Evolutionary conservation across 2,329 filamentous ascomycete species (phyloP).

Genomic region (Fusarium sp.): DNA sequence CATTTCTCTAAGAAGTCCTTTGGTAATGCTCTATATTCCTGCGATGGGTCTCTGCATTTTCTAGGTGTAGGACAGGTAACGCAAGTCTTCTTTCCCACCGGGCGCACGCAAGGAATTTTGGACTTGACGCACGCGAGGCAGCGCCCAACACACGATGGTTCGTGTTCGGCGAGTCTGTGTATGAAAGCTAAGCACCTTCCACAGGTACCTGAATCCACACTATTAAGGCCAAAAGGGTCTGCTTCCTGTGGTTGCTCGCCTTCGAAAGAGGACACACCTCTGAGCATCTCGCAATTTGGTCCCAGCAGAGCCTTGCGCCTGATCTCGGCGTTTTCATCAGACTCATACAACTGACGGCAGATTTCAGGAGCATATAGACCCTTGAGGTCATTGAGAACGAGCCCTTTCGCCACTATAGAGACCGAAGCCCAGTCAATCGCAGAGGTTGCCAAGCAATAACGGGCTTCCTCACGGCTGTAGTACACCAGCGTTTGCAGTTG

Average conservation of each 20-base stretch:
- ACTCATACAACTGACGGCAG: neutral
- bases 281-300: neutral
- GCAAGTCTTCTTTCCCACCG: neutral
- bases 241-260: neutral
- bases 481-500: neutral
- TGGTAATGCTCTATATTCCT: neutral
- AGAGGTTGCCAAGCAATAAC: neutral
- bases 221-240: neutral
- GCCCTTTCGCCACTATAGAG: neutral
- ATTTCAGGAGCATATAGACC: neutral
- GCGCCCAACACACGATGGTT: neutral
- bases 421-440: neutral
- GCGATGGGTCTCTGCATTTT: neutral
- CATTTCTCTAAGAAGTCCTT: neutral
- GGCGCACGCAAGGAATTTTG: neutral
- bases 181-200: neutral
- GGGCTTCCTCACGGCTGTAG: neutral
- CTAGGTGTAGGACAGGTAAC: neutral
- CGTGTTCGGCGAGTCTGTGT: neutral
- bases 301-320: neutral
- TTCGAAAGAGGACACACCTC: neutral
- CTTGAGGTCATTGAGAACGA: neutral
- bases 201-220: neutral
- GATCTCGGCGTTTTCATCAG: neutral
- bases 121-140: neutral